phyloP scores from a whole-genome alignment of 352 stramenopile genomes.

The Ophiocytium majus region DNA sequence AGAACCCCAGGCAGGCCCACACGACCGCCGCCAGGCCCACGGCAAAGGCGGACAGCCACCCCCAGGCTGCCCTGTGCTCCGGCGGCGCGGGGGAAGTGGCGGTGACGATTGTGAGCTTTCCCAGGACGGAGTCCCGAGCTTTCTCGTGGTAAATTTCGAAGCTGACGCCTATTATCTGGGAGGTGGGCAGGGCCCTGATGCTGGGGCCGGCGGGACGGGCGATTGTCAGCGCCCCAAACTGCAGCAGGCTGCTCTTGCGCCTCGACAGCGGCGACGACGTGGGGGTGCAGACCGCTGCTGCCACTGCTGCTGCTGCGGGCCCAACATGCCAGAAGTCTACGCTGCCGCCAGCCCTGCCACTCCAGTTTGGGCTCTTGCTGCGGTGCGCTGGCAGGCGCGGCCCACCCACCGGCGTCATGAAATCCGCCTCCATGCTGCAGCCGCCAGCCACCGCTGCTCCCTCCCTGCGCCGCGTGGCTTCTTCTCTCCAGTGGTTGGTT shows the following conservation, averaged over 20 bases:
- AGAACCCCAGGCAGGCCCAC: not conserved
- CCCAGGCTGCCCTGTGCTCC: conserved; percentile 2
- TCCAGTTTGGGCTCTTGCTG: not conserved
- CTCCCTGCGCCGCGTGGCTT: too few species aligned
- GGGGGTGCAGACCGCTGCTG: not conserved
- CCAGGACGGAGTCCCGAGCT: not conserved
- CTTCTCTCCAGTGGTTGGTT: too few species aligned
- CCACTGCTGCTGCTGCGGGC: not conserved
- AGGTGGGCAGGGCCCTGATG: not conserved
- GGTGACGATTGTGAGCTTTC: not conserved
- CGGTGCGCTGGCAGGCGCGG: not conserved
- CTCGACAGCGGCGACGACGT: not conserved
- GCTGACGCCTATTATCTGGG: conserved; percentile 13
- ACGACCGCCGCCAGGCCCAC: not conserved
- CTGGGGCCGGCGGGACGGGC: not conserved
- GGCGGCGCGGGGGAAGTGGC: not conserved
- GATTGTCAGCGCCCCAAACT: not conserved
- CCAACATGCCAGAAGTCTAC: too few species aligned
- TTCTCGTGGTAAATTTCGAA: conserved; percentile 20
- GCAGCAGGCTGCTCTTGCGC: not conserved
- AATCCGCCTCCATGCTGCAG: not conserved
- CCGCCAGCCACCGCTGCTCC: not conserved
- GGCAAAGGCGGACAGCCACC: not conserved
- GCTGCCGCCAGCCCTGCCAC: too few species aligned
- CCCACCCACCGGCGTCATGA: not conserved